Base-by-base conservation (phyloP, 140 eudicot genomes). In the Flaveria floridana region DNA sequence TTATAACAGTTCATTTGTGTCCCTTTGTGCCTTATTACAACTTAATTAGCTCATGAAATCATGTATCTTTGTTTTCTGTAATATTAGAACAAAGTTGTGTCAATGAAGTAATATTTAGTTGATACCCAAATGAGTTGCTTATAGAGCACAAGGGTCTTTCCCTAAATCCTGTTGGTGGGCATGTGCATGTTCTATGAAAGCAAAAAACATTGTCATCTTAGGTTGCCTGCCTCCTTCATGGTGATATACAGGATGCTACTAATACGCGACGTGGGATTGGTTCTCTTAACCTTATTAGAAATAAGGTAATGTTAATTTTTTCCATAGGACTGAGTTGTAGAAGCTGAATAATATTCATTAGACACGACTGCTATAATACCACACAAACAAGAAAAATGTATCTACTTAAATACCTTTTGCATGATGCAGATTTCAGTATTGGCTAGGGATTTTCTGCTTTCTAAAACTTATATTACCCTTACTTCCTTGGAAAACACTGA, bases 161-260 rank as follows among this genome's bases (percentile, higher is more conserved):
- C 48, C 48, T 7, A 42, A 8, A 8, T 2, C 10, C 12, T 42
- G 9, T 2, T 42, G 12, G 2, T 42, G 48, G 48, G 48, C 48
- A 42, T 42, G 48, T 42, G 48, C 1, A 42, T 42, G 39, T 10
- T 42, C 16, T 58, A 6, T 41, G 3, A 10, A 34, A 6, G 14
- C 37, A 30, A 69, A 18, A 65, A 19, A 51, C 72, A 14, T 71
- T 16, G 21, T 65, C 47, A 57, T 82, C n/a, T 70, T 82, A 92
- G 98, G 96, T 92, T 30, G 98, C 95, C 71, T 84, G 98, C 80
- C 96, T 92, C 62, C 96, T 92, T 72, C 98, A 92, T 76, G 98
- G 86, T 87, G 96, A 92, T 78, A 92, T 92, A 66, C 76, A 83
- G 73, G 98, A 92, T 68, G 96, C 87, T 81, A 91, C 96, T 65